Base-by-base conservation (phyloP, 768 basidiomycete species). In the Candolleomyces aberdarensis region DNA sequence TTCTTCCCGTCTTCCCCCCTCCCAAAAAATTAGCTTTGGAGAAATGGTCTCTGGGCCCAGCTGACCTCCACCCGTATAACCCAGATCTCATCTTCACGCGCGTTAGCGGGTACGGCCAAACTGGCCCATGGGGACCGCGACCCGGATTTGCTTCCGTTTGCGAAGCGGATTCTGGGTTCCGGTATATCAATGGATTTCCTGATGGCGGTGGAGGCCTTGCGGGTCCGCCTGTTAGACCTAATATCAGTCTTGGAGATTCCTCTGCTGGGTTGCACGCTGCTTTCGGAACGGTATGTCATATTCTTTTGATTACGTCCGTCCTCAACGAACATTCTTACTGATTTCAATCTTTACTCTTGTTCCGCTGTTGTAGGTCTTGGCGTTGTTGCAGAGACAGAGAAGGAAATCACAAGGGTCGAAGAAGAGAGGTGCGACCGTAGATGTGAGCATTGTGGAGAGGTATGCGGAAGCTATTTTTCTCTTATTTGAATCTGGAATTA, bases 41-140 rank as follows among this genome's bases (percentile, higher is more conserved):
- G 66, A 87, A 84, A 72, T 89, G 88, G 87, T 76, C 76, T 0
- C 74, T 89, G 40, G 86, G 85, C 5, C 87, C 87, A 2, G 72
- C 72, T 11, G 78, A 79, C 57, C 68, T 89, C 4, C 83, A 82
- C 20, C 85, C 84, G n/a, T 84, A 86, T 62, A 96, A 96, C 66
- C 90, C 93, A 0, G 87, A 86, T 56, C 81, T 98, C 60, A 92
- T 98, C 66, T 95, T 92, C 69, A 96, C 94, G 7, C 92, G 95
- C 63, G 85, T 90, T 20, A 87, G 86, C 63, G 88, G 88, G 8
- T 90, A 88, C 64, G 88, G 88, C 3, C 88, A 90, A 66, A 88
- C 86, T 0, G 88, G 88, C 1, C 87, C 88, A 20, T 89, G 87
- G 88, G 80, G 85, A 0, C 78, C 82, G 19, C 81, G 86, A 11